Base-by-base conservation (phyloP, 371 early-diverging fungal genomes). In the Syncephalastrum monosporum region DNA sequence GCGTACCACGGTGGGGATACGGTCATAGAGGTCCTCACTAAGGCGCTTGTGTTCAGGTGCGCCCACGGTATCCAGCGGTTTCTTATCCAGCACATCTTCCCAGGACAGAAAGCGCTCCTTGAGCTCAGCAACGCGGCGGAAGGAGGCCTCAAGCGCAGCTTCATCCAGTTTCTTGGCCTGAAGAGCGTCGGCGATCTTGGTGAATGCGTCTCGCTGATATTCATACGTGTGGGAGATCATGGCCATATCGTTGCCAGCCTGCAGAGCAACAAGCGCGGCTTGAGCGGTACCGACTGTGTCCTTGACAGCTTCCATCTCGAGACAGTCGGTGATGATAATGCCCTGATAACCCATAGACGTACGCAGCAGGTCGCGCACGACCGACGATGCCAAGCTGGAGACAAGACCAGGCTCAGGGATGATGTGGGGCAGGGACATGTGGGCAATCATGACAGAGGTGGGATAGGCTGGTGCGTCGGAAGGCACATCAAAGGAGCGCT, bases 231-330 rank as follows among this genome's bases (percentile, higher is more conserved):
- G 80, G 1, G 71, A 79, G 10, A 82, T 65, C 69, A 74, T 73
- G n/a, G 50, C 66, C n/a, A 82, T 72, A 57, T 82, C 82, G 27
- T 74, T 71, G 2, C 79, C 79, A 3, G 79, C 82, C 25, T 72
- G 61, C 0, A 82, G 56, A 14, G 82, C 77, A 43, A 71, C 15
- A 3, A 72, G 27, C 12, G 77, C 67, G 5, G 71, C 79, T 14
- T 61, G 53, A 3, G 69, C 66, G 10, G 60, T 46, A 15, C 79
- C 80, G 4, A 72, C 59, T 1, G 76, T 67, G 3, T 71, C 71
- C 50, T 74, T 73, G 38, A 82, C 60, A 27, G 82, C 79, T 17
- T 79, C 77, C 79, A 82, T 79, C 50, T 79, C 80, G 29, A 77
- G 54, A 42, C 80, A 79, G 55, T 82, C 82, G 1, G 82, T 77